Evolutionary conservation across 1,139 yeast genomes (phyloP).

Genomic region (Lodderomyces metapsilosis): DNA sequence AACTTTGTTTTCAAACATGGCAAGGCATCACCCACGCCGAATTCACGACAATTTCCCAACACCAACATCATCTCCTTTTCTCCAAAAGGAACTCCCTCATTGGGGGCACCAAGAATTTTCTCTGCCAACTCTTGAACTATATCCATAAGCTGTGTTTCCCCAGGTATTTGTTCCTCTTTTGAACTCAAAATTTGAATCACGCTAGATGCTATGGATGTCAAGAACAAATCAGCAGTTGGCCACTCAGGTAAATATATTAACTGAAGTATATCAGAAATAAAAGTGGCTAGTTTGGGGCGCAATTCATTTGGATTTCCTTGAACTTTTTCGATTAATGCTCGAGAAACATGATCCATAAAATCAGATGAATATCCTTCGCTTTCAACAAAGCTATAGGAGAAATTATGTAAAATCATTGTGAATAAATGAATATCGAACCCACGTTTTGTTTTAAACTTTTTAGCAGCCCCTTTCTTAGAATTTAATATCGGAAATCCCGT

Average conservation of each 20-base stretch:
- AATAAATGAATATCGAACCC: constrained; percentile 51
- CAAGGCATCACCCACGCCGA: constrained; percentile 5
- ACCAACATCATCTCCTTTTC: constrained; percentile 5
- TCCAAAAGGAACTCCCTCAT: background rate
- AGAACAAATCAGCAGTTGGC: constrained; percentile 48
- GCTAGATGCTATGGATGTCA: constrained; percentile 6
- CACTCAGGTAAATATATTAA: constrained; percentile 57
- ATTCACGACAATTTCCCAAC: constrained; percentile 8
- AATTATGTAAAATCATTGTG: constrained; percentile 38
- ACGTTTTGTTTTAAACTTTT: constrained; percentile 41
- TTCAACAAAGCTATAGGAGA: background rate
- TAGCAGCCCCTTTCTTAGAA: constrained; percentile 36
- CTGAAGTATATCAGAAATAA: constrained; percentile 54
- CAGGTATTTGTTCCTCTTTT: constrained; percentile 5
- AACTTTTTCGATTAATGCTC: constrained; percentile 6
- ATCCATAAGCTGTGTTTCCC: constrained; percentile 13
- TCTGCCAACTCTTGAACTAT: constrained; percentile 2
- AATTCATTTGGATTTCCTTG: constrained; percentile 1
- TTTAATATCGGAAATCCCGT: constrained; percentile 50
- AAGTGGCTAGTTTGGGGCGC: constrained; percentile 38
- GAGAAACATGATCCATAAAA: constrained; percentile 7
- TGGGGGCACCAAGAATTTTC: background rate
- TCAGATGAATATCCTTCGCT: constrained; percentile 1
- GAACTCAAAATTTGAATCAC: constrained; percentile 6
- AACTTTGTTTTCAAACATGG: constrained; percentile 8